phyloP scores from a whole-genome alignment of 805 yeast genomes.

The Helenozyma rhizophorensis region DNA sequence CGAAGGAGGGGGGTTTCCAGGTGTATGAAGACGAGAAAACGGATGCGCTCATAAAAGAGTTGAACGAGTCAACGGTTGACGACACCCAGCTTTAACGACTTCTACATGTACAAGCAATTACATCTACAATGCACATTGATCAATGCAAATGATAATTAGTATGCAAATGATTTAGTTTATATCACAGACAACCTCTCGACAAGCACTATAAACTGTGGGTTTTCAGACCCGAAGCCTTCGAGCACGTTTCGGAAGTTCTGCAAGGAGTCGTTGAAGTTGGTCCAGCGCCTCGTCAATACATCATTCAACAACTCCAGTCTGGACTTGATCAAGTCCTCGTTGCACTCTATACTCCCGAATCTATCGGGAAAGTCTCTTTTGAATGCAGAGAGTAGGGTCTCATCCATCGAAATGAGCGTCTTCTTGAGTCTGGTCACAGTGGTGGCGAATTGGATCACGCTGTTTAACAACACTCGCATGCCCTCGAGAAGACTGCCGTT shows the following conservation, averaged over 20 bases:
- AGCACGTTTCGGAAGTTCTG: constrained; percentile 9
- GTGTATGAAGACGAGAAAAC: constrained; percentile 82
- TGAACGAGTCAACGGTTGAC: constrained; percentile 51
- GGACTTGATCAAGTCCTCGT: constrained; percentile 28
- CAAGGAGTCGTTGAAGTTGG: constrained; percentile 11
- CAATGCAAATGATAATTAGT: neutral
- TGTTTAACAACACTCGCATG: constrained; percentile 41
- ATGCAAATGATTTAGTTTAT: neutral
- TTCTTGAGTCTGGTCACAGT: constrained; percentile 51
- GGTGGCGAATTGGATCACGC: constrained; percentile 45
- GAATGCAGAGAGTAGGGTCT: constrained; percentile 41
- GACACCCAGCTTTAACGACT: constrained; percentile 8
- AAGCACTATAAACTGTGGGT: constrained; percentile 9
- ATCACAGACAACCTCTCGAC: constrained; percentile 9
- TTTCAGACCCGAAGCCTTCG: constrained; percentile 10
- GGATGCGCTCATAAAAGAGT: constrained; percentile 68
- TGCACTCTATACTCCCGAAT: constrained; percentile 30
- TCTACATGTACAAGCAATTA: too few relatives aligned
- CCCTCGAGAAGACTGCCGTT: constrained; percentile 48
- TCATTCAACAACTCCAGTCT: constrained; percentile 12
- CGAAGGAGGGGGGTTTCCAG: constrained; percentile 79
- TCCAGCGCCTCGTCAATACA: constrained; percentile 15
- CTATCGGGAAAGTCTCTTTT: constrained; percentile 23
- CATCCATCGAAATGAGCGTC: constrained; percentile 46
- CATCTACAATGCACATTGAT: neutral